These are phyloP conservation scores for Gossypium anomalum DNA, from an alignment of 345 rosid genomes.

Conservation along the genomic window DNA sequence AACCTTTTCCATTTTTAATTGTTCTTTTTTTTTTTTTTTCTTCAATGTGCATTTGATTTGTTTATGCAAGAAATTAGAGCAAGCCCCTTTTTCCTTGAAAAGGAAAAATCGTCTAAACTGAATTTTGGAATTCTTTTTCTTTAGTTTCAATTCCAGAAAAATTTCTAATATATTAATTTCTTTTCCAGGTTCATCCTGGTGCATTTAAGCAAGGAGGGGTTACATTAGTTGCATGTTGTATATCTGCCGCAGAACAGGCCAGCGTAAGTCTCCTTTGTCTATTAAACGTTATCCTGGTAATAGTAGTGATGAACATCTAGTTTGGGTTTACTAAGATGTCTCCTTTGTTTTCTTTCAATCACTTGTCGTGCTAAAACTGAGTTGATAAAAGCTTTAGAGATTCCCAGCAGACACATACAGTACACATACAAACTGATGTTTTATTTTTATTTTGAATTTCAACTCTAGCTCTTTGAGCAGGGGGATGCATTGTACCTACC, in stretches of 20 bases:
- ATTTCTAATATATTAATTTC: conserved; percentile 8
- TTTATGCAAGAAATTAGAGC: background rate
- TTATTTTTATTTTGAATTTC: background rate
- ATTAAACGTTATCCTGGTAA: background rate
- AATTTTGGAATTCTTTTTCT: background rate
- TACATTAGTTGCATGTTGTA: conserved; percentile 80
- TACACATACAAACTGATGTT: background rate
- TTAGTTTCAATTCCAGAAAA: background rate
- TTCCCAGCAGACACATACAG: background rate
- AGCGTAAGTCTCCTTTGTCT: conserved; percentile 43
- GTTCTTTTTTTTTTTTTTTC: background rate
- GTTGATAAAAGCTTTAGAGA: background rate
- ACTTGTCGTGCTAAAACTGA: background rate
- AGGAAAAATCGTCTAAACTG: background rate
- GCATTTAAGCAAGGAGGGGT: conserved; percentile 80
- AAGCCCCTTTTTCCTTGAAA: background rate
- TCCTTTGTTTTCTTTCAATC: background rate
- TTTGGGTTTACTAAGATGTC: background rate
- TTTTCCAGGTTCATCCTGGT: conserved; percentile 78
- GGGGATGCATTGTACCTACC: too few relatives aligned
- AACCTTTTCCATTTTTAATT: background rate
- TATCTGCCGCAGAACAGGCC: conserved; percentile 81
- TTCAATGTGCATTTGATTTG: background rate
- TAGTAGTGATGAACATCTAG: conserved; percentile 2
- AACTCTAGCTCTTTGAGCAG: background rate